Evolutionary conservation across 768 basidiomycete genomes (phyloP).

Genomic region (Astraeus odoratus): DNA sequence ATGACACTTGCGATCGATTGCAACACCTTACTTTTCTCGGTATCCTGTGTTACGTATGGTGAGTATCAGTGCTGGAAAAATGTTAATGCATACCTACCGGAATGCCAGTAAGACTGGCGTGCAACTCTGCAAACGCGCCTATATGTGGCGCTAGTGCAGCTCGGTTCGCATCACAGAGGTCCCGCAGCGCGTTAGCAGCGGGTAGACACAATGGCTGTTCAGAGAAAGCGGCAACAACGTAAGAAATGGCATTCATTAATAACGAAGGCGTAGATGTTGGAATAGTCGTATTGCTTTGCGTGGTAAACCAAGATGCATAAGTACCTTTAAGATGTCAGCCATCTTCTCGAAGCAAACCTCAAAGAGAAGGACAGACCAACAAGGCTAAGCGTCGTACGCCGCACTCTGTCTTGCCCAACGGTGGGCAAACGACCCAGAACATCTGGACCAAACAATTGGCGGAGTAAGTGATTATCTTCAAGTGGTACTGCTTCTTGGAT

Average conservation of each 20-base stretch:
- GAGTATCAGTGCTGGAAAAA: background rate
- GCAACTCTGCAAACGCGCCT: slow-evolving; percentile 74
- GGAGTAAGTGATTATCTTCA: slow-evolving; percentile 46
- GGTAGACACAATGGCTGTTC: slow-evolving; percentile 58
- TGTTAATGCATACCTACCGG: slow-evolving; percentile 43
- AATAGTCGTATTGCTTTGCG: slow-evolving; percentile 29
- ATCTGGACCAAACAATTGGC: slow-evolving; percentile 63
- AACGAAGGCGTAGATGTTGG: slow-evolving; percentile 33
- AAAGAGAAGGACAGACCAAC: slow-evolving; percentile 48
- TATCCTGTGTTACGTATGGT: slow-evolving; percentile 41
- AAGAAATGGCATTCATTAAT: slow-evolving; percentile 59
- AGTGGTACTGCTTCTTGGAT: slow-evolving; percentile 81
- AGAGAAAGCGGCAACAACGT: slow-evolving; percentile 63
- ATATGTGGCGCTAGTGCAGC: slow-evolving; percentile 80
- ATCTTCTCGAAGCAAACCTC: background rate
- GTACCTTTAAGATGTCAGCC: slow-evolving; percentile 37
- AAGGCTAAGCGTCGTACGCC: slow-evolving; percentile 66
- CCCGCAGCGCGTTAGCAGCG: slow-evolving; percentile 77
- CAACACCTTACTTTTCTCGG: slow-evolving; percentile 84
- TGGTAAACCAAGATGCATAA: slow-evolving; percentile 78
- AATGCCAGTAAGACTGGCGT: slow-evolving; percentile 66
- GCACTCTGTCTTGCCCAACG: slow-evolving; percentile 54
- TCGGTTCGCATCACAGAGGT: slow-evolving; percentile 86
- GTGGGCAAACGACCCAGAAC: slow-evolving; percentile 66
- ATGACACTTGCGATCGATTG: slow-evolving; percentile 92